Base-by-base conservation (phyloP, 1,139 yeast species). In the Waltiozyma sp. region DNA sequence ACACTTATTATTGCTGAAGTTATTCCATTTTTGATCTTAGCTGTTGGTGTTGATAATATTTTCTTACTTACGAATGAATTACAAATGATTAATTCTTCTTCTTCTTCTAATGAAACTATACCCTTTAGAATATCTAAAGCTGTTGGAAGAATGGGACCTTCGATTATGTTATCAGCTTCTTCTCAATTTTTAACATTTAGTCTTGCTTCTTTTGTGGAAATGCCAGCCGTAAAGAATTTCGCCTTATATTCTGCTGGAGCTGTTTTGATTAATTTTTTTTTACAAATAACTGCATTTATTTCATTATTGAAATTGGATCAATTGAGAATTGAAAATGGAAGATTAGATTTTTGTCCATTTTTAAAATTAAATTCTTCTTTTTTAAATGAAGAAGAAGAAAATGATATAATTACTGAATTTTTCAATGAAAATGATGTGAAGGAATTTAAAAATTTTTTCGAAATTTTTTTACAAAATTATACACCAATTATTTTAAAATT, bases 201-300 rank as follows among this genome's bases (percentile, higher is more conserved):
- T 10, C 66, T 91, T 39, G 96, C 96, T 0, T 71, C 94, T 0
- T 63, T 70, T 8, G 97, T 91, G 7, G 73, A 80, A 16, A 91
- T 89, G 96, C 97, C 97, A 3, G 97, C 97, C 0, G 97, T 89
- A 9, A 73, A 81, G 49, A 91, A 89, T 60, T 91, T 91, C 69
- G 96, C 98, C 0, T 65, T 80, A 23, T 91, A 86, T 57, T 85
- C 95, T 14, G 93, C 95, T 0, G 85, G 89, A 13, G 93, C 97
- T 0, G 80, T 91, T 2, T 58, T 80, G 14, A 66, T 86, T 53
- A 89, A 91, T 58, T 80, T 91, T 3, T 40, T 78, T 1, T 66
- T 91, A 31, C 97, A 91, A 57, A 63, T 88, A 62, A 87, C 96
- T 0, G 76, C 82, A 41, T 89, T 89, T 59, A 73, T 87, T 6